phyloP scores from a whole-genome alignment of 139 green algal genomes.

The Desmodesmus armatus region DNA sequence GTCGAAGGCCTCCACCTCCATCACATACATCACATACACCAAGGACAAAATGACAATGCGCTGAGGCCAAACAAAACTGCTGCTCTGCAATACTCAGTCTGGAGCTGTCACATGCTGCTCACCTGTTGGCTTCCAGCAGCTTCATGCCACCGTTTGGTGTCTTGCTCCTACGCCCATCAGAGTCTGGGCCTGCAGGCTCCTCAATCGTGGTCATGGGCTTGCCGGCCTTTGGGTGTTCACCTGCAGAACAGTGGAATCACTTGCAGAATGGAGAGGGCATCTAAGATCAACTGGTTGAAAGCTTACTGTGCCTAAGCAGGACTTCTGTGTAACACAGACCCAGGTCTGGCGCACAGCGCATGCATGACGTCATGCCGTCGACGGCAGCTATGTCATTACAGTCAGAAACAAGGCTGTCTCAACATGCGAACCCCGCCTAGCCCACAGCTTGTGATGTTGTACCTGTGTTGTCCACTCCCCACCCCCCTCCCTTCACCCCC shows the following conservation, averaged over 20 bases:
- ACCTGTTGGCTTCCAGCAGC: conserved; percentile 32
- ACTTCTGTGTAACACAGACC: background rate
- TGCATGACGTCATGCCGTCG: background rate
- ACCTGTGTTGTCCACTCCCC: background rate
- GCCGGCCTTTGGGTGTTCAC: conserved; percentile 47
- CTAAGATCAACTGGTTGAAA: no score
- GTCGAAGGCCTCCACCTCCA: no score
- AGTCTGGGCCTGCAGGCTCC: background rate
- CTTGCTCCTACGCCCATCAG: conserved; percentile 6
- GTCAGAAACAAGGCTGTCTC: background rate
- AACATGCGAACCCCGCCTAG: background rate
- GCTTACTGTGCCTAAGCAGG: background rate
- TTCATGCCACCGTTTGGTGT: conserved; percentile 8
- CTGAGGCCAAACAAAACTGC: background rate
- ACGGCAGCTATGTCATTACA: background rate
- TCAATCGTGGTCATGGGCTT: conserved; percentile 67
- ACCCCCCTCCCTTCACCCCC: background rate
- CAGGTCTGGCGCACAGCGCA: background rate
- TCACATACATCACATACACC: no score
- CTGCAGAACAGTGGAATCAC: background rate
- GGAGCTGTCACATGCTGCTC: background rate
- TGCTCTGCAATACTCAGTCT: background rate
- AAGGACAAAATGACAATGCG: no score
- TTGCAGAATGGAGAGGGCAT: background rate
- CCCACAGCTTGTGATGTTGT: background rate